Percentiles rank a stretch among this genome's conserved stretches.
Conservation (phyloP, 1,139 yeast species). For the Yamadazyma pseudoaaseri region DNA sequence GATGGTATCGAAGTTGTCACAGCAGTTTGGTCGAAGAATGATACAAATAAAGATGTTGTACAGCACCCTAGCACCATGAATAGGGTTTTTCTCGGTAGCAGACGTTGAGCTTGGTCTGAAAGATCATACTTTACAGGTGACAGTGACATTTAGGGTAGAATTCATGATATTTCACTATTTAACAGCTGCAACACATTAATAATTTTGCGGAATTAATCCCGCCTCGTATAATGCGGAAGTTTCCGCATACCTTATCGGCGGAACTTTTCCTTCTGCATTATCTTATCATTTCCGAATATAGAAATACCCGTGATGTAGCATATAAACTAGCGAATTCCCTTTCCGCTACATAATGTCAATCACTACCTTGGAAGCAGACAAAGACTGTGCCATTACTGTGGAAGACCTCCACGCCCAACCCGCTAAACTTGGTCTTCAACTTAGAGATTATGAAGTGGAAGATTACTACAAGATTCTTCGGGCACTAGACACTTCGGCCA, state of each 20-base stretch:
- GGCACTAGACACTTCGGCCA: constrained; percentile 31
- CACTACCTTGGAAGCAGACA: constrained; percentile 25
- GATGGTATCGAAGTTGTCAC: constrained; percentile 43
- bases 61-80: constrained; percentile 14
- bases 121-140: constrained; percentile 3
- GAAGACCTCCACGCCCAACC: constrained; percentile 25
- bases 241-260: background rate
- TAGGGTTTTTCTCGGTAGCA: constrained; percentile 11
- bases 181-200: background rate
- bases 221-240: background rate
- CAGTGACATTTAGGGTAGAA: background rate
- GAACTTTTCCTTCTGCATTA: too few relatives aligned
- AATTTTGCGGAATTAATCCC: background rate
- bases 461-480: constrained; percentile 27
- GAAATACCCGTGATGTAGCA: too few relatives aligned
- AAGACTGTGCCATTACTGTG: constrained; percentile 22
- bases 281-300: too few relatives aligned
- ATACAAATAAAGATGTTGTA: constrained; percentile 25
- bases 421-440: constrained; percentile 22
- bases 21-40: constrained; percentile 41
- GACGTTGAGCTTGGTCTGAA: constrained; percentile 14
- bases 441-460: constrained; percentile 23
- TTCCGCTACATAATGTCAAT: too few relatives aligned
- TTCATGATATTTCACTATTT: too few relatives aligned
- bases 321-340: too few relatives aligned